Conservation (phyloP, 176 grass and related monocot species). For the Eragrostis nindensis region DNA sequence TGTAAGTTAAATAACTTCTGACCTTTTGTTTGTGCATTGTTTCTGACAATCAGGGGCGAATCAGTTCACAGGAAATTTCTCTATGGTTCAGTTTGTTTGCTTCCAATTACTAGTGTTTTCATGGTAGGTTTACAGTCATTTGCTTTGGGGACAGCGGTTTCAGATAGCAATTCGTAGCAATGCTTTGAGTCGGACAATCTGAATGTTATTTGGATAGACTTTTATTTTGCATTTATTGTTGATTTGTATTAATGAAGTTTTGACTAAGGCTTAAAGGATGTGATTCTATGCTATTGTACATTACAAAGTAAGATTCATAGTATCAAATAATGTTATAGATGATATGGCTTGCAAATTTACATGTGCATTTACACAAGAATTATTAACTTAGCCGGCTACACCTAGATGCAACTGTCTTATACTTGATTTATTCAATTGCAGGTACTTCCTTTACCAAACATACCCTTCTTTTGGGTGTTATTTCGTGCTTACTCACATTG, state of each 20-base stretch:
- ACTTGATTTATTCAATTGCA: slow-evolving; percentile 43
- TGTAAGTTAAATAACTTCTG: slow-evolving; percentile 19
- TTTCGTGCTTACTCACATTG: slow-evolving; percentile 97
- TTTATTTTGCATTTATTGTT: background rate
- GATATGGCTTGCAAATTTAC: background rate
- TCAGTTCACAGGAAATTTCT: slow-evolving; percentile 84
- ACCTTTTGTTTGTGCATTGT: slow-evolving; percentile 38
- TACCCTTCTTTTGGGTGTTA: slow-evolving; percentile 89
- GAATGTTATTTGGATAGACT: slow-evolving; percentile 12
- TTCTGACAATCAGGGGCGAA: slow-evolving; percentile 59
- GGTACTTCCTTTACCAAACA: slow-evolving; percentile 95
- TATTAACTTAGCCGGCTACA: slow-evolving; percentile 21
- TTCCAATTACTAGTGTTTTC: slow-evolving; percentile 73
- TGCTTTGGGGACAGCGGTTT: background rate
- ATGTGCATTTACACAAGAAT: background rate
- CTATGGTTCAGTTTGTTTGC: slow-evolving; percentile 78
- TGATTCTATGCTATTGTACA: slow-evolving; percentile 27
- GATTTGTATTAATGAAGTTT: background rate
- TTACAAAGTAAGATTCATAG: slow-evolving; percentile 20
- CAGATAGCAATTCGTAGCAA: slow-evolving; percentile 2
- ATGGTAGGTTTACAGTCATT: slow-evolving; percentile 60
- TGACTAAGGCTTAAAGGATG: slow-evolving; percentile 8
- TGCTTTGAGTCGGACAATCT: background rate
- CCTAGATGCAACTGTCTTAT: slow-evolving; percentile 14
- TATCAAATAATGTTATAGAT: background rate